Evolutionary conservation across 2,329 filamentous ascomycete species (phyloP).

Genomic region (Talaromyces pinophilus): DNA sequence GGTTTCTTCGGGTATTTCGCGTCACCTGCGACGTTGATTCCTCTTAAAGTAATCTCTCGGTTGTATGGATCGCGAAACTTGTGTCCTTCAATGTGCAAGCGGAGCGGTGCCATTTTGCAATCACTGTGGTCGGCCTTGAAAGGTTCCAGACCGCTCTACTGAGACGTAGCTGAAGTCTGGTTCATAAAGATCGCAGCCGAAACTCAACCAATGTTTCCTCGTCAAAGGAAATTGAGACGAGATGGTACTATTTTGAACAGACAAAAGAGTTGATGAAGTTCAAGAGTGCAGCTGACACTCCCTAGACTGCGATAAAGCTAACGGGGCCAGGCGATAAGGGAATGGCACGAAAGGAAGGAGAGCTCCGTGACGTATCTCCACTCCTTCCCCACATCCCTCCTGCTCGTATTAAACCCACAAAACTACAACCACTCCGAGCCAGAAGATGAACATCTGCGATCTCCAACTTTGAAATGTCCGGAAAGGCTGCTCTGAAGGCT

Average conservation of each 20-base stretch:
- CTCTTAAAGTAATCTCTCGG: constrained; percentile 83
- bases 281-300: not conserved
- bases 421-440: constrained; percentile 2
- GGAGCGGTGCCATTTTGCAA: constrained; percentile 67
- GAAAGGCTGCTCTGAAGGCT: constrained; percentile 76
- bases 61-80: constrained; percentile 79
- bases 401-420: constrained; percentile 12
- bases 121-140: not conserved
- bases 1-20: constrained; percentile 84
- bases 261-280: not conserved
- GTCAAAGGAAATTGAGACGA: not conserved
- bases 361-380: constrained; percentile 10
- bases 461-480: constrained; percentile 40
- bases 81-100: constrained; percentile 79
- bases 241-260: not conserved
- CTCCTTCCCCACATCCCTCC: constrained; percentile 16
- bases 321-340: constrained; percentile 13
- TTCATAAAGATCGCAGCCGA: not conserved
- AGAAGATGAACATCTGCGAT: constrained; percentile 1
- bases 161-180: not conserved
- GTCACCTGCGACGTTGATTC: constrained; percentile 91
- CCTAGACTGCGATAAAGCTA: constrained; percentile 2
- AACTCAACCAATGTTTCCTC: not conserved
- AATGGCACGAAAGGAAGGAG: not conserved
- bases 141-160: not conserved